Evolutionary conservation across 805 yeast genomes (phyloP).

Genomic region (Yamadazyma insecticola): DNA sequence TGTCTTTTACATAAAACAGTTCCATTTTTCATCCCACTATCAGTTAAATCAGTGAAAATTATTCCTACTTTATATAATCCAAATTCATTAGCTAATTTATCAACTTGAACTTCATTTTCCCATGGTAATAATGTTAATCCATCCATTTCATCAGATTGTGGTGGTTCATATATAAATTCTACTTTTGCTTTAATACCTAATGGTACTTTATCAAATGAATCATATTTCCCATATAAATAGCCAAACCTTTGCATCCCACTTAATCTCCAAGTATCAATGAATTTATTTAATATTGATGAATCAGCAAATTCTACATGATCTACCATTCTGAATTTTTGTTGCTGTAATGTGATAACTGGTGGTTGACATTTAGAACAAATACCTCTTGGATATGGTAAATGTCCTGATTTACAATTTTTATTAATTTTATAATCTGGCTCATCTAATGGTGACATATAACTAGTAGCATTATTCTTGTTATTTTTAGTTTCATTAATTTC

Average conservation of each 20-base stretch:
- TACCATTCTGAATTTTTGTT: slow-evolving; percentile 89
- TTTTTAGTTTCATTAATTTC: slow-evolving; percentile 65
- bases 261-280: slow-evolving; percentile 88
- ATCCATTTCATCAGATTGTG: slow-evolving; percentile 82
- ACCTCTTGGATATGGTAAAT: slow-evolving; percentile 90
- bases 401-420: slow-evolving; percentile 69
- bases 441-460: slow-evolving; percentile 73
- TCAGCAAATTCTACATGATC: slow-evolving; percentile 92
- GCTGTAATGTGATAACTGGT: slow-evolving; percentile 86
- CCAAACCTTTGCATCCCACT: slow-evolving; percentile 89
- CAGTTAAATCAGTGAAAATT: slow-evolving; percentile 84
- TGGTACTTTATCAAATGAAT: slow-evolving; percentile 76
- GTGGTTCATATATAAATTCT: slow-evolving; percentile 90
- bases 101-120: slow-evolving; percentile 52
- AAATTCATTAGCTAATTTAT: slow-evolving; percentile 49
- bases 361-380: slow-evolving; percentile 97
- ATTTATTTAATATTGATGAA: slow-evolving; percentile 67
- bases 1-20: slow-evolving; percentile 90
- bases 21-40: slow-evolving; percentile 83
- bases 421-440: slow-evolving; percentile 67
- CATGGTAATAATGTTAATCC: slow-evolving; percentile 63
- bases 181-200: slow-evolving; percentile 92
- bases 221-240: slow-evolving; percentile 76
- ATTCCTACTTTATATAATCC: slow-evolving; percentile 76
- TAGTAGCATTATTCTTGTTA: slow-evolving; percentile 52